phyloP scores from a whole-genome alignment of 1,139 yeast genomes.

The Lodderomyces orthopsilosis region DNA sequence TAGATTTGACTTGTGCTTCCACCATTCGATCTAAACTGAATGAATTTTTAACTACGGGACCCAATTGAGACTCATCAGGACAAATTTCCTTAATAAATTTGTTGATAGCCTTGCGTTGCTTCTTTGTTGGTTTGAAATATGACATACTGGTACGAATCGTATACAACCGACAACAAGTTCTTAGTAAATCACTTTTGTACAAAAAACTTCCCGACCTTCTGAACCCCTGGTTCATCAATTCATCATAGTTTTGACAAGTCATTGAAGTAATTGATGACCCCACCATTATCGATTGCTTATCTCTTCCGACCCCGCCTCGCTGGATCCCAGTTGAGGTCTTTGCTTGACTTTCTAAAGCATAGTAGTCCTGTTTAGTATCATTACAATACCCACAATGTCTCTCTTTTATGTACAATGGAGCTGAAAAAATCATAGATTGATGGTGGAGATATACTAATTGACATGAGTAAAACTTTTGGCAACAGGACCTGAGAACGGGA shows the following conservation, averaged over 20 bases:
- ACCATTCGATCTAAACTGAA: conserved; percentile 21
- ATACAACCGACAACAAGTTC: conserved; percentile 80
- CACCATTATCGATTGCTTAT: conserved; percentile 32
- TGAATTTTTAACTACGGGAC: conserved; percentile 14
- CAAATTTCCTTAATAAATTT: conserved; percentile 51
- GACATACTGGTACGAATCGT: conserved; percentile 65
- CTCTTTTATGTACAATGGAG: conserved; percentile 23
- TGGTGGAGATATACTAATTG: no score
- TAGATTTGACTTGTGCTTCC: conserved; percentile 24
- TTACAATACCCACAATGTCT: conserved; percentile 64
- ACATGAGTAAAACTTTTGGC: no score
- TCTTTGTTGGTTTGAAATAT: conserved; percentile 53
- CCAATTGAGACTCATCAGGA: conserved; percentile 13
- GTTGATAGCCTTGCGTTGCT: conserved; percentile 63
- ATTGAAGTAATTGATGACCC: conserved; percentile 51
- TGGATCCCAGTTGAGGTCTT: conserved; percentile 3
- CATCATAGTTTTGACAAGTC: conserved; percentile 56
- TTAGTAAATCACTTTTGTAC: conserved; percentile 68
- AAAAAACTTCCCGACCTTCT: conserved; percentile 75
- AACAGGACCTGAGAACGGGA: no score
- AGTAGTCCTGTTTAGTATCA: conserved; percentile 40
- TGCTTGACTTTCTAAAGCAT: conserved; percentile 30
- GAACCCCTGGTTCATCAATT: conserved; percentile 66
- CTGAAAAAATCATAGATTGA: conserved; percentile 4
- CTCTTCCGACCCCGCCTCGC: neutral